Evolutionary conservation across 2,329 filamentous ascomycete genomes (phyloP).

Genomic region (Thelonectria olida): DNA sequence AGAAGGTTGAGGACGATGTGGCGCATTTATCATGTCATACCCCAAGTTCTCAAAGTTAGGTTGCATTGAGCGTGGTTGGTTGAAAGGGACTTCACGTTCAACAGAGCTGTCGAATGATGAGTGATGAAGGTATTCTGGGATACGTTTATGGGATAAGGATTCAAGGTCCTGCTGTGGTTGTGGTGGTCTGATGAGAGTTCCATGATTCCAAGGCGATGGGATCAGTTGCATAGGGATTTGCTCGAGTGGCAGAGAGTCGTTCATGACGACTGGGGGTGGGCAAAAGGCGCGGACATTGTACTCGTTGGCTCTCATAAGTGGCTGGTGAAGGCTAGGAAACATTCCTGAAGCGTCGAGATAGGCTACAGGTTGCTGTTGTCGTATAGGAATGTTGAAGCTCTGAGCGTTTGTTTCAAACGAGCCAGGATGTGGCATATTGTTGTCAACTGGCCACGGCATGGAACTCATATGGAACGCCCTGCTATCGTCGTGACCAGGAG

Average conservation of each 20-base stretch:
- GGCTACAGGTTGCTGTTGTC: slow-evolving; percentile 24
- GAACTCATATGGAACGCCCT: slow-evolving; percentile 19
- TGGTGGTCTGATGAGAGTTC: slow-evolving; percentile 20
- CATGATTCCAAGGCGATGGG: slow-evolving; percentile 31
- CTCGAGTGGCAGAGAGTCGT: slow-evolving; percentile 43
- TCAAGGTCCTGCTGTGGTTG: slow-evolving; percentile 23
- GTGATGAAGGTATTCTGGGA: slow-evolving; percentile 19
- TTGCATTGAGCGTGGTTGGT: slow-evolving; percentile 1
- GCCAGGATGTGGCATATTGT: slow-evolving; percentile 24
- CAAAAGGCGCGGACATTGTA: slow-evolving; percentile 51
- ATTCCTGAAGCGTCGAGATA: slow-evolving; percentile 28
- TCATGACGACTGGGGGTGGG: slow-evolving; percentile 45
- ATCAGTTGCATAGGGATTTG: slow-evolving; percentile 40
- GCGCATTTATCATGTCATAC: slow-evolving; percentile 8
- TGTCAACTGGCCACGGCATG: slow-evolving; percentile 27
- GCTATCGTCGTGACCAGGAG: slow-evolving; percentile 26
- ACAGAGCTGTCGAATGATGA: slow-evolving; percentile 22
- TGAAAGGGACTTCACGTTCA: slow-evolving; percentile 18
- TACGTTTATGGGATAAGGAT: slow-evolving; percentile 18
- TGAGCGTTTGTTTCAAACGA: slow-evolving; percentile 25
- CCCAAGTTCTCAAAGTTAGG: neutral
- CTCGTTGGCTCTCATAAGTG: slow-evolving; percentile 47
- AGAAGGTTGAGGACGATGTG: slow-evolving; percentile 17
- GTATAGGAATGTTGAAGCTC: slow-evolving; percentile 17
- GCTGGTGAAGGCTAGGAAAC: slow-evolving; percentile 41